A percentile compares a stretch with the other conserved stretches of the same genome.
These are phyloP conservation scores for Colletotrichum godetiae DNA, from an alignment of 2,329 filamentous ascomycete genomes.

Conservation along the genomic window DNA sequence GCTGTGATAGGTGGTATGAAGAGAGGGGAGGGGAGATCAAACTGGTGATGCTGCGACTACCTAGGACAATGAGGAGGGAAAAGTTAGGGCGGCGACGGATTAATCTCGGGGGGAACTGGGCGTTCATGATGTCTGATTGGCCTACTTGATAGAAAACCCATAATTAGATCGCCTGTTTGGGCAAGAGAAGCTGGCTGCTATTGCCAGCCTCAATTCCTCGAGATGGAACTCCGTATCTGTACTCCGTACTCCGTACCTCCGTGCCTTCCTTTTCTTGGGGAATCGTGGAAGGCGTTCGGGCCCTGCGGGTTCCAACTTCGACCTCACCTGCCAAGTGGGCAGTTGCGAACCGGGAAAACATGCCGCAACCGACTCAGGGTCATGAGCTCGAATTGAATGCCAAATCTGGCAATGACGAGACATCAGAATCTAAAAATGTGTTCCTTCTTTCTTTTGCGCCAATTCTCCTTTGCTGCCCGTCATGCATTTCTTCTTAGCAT, in stretches of 20 bases:
- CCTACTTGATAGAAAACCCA: too few species aligned
- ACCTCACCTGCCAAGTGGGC: neutral
- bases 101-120: neutral
- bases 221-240: too few species aligned
- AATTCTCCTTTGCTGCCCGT: slow-evolving; percentile 15
- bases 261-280: too few species aligned
- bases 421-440: neutral
- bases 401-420: neutral
- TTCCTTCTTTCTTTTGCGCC: neutral
- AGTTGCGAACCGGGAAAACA: slow-evolving; percentile 13
- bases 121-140: neutral
- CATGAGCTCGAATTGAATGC: neutral
- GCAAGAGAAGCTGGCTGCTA: neutral
- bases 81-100: neutral
- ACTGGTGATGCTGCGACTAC: neutral
- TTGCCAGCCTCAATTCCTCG: neutral
- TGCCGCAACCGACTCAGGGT: slow-evolving; percentile 22
- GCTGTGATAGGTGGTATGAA: neutral
- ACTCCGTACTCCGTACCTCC: too few species aligned
- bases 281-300: neutral
- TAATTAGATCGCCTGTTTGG: neutral
- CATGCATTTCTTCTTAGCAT: neutral
- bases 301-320: neutral
- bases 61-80: neutral
- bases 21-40: neutral